Base-by-base conservation (phyloP, 1,139 yeast species). In the Kazachstania sp. region DNA sequence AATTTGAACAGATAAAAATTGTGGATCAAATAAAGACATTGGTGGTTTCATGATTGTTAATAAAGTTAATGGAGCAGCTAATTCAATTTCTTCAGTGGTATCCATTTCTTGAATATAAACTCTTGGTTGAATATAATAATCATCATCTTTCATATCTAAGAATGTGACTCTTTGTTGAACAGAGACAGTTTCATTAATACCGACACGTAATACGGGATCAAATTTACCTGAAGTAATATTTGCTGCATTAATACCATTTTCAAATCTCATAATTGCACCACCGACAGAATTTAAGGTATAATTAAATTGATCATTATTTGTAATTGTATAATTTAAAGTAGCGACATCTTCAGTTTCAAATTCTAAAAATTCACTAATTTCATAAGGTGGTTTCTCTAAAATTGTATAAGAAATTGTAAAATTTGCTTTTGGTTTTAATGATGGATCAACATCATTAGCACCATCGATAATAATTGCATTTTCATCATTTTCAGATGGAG, bases 1-100 rank as follows among this genome's bases (percentile, higher is more conserved):
- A 16, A 78, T 48, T 60, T 80, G 83, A 56, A 83, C 74, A 42
- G 84, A 65, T 52, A 86, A 65, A 60, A 86, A 75, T 64, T 83
- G 80, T 29, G 90, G 92, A 63, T 85, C 78, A 67, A 83, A 81
- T 49, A 82, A 55, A 1, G 95, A 82, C 57, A 87, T 71, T 46
- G 82, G 74, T 36, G 75, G 76, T 70, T 43, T 74, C 72, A 46
- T 82, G 71, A 62, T 74, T 79, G 45, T 83, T 63, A 37, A 28
- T 18, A 38, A n/a, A 29, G 42, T 38, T 16, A 37, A 18, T 8
- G 39, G 45, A 3, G 40, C 43, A 15, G 30, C 29, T 4, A 41
- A 29, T 16, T 23, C 37, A 6, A 39, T 13, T 13, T 28, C 19
- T 9, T 40, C 30, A 3, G 37, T 15, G 16, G 18, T n/a, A 16